Evolutionary conservation across 2,329 filamentous ascomycete genomes (phyloP).

Genomic region (Didymella sp.): DNA sequence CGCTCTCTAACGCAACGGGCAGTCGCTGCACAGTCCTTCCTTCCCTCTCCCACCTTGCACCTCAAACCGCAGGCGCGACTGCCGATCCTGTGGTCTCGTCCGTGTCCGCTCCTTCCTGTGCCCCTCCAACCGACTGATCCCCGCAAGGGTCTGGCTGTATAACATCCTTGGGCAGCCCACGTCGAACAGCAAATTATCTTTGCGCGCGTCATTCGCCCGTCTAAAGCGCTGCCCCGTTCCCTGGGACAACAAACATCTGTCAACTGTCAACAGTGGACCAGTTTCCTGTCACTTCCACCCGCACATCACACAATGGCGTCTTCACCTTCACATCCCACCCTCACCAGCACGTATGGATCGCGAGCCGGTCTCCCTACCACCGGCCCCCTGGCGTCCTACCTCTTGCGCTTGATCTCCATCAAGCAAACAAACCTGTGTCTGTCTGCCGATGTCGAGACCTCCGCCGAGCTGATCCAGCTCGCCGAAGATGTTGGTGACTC

Average conservation of each 20-base stretch:
- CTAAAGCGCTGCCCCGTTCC: neutral
- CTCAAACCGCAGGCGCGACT: conserved; percentile 8
- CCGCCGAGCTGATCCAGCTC: conserved; percentile 61
- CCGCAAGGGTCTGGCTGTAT: conserved; percentile 13
- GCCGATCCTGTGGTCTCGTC: conserved; percentile 16
- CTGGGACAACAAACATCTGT: conserved; percentile 13
- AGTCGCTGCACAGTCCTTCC: conserved; percentile 11
- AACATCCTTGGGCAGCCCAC: conserved; percentile 11
- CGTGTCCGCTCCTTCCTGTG: conserved; percentile 6
- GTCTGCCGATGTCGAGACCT: conserved; percentile 65
- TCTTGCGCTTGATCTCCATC: conserved; percentile 57
- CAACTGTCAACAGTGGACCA: conserved; percentile 3
- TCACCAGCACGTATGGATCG: conserved; percentile 54
- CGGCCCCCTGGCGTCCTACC: conserved; percentile 56
- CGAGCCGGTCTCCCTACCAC: conserved; percentile 54
- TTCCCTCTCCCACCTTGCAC: neutral
- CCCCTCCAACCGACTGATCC: conserved; percentile 14
- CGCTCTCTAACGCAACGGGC: conserved; percentile 11
- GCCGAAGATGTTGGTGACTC: conserved; percentile 66
- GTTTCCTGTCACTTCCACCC: conserved; percentile 3
- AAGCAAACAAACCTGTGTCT: conserved; percentile 62
- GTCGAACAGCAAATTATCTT: conserved; percentile 19
- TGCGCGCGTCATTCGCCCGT: conserved; percentile 9
- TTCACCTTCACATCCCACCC: conserved; percentile 33
- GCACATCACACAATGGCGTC: conserved; percentile 35